These are phyloP conservation scores for Zea luxurians DNA, from an alignment of 176 grass and related monocot genomes.

Conservation along the genomic window DNA sequence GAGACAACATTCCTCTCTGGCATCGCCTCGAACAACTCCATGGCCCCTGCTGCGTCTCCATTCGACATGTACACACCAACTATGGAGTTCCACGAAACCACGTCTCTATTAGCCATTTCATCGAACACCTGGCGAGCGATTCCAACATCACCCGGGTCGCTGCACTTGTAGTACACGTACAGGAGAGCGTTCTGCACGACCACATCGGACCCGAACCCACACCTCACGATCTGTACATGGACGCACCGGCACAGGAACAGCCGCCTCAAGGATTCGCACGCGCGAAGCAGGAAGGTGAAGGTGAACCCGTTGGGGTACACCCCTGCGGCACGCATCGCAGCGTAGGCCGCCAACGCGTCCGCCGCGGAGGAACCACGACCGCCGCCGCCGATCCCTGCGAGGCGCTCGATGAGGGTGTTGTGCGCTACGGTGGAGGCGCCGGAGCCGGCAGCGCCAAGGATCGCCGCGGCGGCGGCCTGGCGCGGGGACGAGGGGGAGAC, in stretches of 20 bases:
- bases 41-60: slow-evolving; percentile 20
- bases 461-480: slow-evolving; percentile 8
- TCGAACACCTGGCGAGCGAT: slow-evolving; percentile 47
- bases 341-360: slow-evolving; percentile 38
- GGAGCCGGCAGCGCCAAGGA: slow-evolving; percentile 26
- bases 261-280: slow-evolving; percentile 31
- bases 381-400: slow-evolving; percentile 5
- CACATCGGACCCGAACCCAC: slow-evolving; percentile 23
- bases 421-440: slow-evolving; percentile 36
- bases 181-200: slow-evolving; percentile 57
- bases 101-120: slow-evolving; percentile 47
- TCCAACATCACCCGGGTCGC: background rate
- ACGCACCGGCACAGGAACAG: slow-evolving; percentile 34
- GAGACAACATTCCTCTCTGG: slow-evolving; percentile 50
- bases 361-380: background rate
- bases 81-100: slow-evolving; percentile 65
- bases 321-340: slow-evolving; percentile 27
- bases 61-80: slow-evolving; percentile 41
- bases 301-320: slow-evolving; percentile 52
- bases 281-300: slow-evolving; percentile 54
- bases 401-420: slow-evolving; percentile 51
- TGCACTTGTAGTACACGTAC: slow-evolving; percentile 38
- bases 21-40: slow-evolving; percentile 52
- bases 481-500: background rate
- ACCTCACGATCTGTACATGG: slow-evolving; percentile 36